phyloP scores from a whole-genome alignment of 768 basidiomycete species.

The Amanita inopinata region DNA sequence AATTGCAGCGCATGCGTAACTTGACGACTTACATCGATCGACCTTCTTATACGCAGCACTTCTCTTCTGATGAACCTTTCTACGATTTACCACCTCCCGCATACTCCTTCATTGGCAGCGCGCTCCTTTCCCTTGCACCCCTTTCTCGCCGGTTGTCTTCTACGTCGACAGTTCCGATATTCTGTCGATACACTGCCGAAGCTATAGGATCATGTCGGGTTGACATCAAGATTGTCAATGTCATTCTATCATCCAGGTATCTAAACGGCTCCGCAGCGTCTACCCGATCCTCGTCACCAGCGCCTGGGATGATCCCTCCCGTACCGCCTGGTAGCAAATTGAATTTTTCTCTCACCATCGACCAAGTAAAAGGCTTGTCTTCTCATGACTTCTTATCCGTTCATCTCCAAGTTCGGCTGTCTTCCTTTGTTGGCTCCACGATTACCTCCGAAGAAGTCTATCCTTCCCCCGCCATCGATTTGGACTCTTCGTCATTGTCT shows the following conservation, averaged over 20 bases:
- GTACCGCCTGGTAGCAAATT: constrained; percentile 67
- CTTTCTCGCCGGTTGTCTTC: constrained; percentile 71
- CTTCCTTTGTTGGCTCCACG: constrained; percentile 72
- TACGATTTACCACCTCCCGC: constrained; percentile 81
- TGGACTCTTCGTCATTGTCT: constrained; percentile 60
- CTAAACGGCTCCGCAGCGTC: constrained; percentile 51
- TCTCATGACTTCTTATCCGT: constrained; percentile 82
- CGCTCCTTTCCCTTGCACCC: constrained; percentile 72
- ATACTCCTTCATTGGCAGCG: constrained; percentile 90
- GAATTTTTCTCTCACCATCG: constrained; percentile 76
- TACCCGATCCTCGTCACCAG: constrained; percentile 70
- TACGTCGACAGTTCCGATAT: constrained; percentile 74
- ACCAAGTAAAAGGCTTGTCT: constrained; percentile 81
- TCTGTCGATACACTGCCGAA: constrained; percentile 89
- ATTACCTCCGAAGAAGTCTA: constrained; percentile 73
- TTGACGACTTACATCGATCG: constrained; percentile 83
- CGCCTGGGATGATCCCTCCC: constrained; percentile 39
- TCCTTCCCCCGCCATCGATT: constrained; percentile 64
- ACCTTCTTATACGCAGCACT: constrained; percentile 90
- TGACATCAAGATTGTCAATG: constrained; percentile 71
- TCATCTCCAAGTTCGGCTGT: constrained; percentile 83
- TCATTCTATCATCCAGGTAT: constrained; percentile 51
- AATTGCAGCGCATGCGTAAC: constrained; percentile 89
- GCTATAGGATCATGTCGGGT: constrained; percentile 93
- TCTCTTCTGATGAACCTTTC: constrained; percentile 89